Percentiles rank a stretch among this genome's conserved stretches.
phyloP scores from a whole-genome alignment of 2,329 filamentous ascomycete genomes.

The Ambrosiella cleistominuta region DNA sequence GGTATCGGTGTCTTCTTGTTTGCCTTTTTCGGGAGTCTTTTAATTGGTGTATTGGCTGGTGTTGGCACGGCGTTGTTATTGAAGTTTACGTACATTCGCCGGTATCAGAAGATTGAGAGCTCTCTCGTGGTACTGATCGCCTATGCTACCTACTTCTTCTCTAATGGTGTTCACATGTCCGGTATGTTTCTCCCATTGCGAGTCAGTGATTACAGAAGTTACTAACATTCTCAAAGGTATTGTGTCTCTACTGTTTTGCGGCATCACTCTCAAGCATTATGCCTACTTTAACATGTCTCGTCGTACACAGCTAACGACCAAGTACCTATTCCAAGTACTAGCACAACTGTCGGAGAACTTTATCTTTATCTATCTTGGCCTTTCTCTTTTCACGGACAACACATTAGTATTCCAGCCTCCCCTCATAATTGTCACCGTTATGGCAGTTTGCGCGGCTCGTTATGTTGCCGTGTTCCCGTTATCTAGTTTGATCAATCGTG shows the following conservation, averaged over 20 bases:
- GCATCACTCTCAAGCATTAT: constrained; percentile 96
- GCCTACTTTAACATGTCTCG: constrained; percentile 99
- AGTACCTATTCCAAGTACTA: constrained; percentile 89
- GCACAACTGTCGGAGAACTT: constrained; percentile 96
- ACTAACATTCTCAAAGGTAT: constrained; percentile 40
- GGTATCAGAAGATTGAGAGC: constrained; percentile 92
- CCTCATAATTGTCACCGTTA: constrained; percentile 80
- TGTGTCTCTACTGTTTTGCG: constrained; percentile 90
- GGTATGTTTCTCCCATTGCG: constrained; percentile 38
- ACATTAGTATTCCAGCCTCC: constrained; percentile 81
- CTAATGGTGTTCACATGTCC: constrained; percentile 87
- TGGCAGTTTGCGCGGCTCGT: constrained; percentile 79
- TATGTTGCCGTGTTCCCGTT: constrained; percentile 93
- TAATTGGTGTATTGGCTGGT: constrained; percentile 77
- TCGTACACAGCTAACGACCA: constrained; percentile 89
- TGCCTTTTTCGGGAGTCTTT: constrained; percentile 84
- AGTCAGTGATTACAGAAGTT: background rate
- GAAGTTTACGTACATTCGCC: constrained; percentile 85
- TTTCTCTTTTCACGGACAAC: constrained; percentile 85
- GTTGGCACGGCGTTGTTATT: constrained; percentile 72
- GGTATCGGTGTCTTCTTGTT: constrained; percentile 87
- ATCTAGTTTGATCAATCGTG: constrained; percentile 76
- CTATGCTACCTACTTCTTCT: constrained; percentile 95
- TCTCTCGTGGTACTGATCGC: constrained; percentile 86
- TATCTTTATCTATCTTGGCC: constrained; percentile 95